A percentile compares a stretch with the other conserved stretches of the same genome.
These are phyloP conservation scores for Suillus sp. DNA, from an alignment of 768 basidiomycete genomes.

Conservation along the genomic window DNA sequence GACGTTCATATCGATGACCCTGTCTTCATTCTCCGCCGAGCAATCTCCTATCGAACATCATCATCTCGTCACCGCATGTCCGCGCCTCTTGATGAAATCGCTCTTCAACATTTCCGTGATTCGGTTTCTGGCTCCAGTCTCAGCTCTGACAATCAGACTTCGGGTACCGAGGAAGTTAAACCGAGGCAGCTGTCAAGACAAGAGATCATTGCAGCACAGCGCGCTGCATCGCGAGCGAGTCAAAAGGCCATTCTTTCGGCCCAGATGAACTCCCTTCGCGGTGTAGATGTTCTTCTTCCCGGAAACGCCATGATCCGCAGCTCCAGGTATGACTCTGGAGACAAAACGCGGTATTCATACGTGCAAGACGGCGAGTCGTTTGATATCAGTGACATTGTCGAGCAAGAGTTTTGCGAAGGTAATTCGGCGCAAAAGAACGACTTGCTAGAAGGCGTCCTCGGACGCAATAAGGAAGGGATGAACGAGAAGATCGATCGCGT, in stretches of 20 bases:
- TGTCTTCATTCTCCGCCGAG: constrained; percentile 85
- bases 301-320: constrained; percentile 87
- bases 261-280: constrained; percentile 80
- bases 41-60: constrained; percentile 70
- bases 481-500: constrained; percentile 76
- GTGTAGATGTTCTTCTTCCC: constrained; percentile 85
- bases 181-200: constrained; percentile 60
- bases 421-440: constrained; percentile 50
- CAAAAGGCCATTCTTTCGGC: constrained; percentile 85
- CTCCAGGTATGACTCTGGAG: constrained; percentile 68
- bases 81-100: constrained; percentile 83
- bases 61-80: constrained; percentile 71
- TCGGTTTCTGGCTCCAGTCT: constrained; percentile 59
- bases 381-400: constrained; percentile 92
- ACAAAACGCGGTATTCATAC: constrained; percentile 90
- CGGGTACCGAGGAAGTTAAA: constrained; percentile 38
- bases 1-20: constrained; percentile 87
- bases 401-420: constrained; percentile 79
- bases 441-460: constrained; percentile 67
- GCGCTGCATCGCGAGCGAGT: constrained; percentile 82
- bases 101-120: constrained; percentile 70
- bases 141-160: constrained; percentile 44
- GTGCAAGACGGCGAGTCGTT: constrained; percentile 91
- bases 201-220: constrained; percentile 93
- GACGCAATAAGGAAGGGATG: constrained; percentile 56